These are phyloP conservation scores for Albizia julibrissin DNA, from an alignment of 306 rosid genomes.

Conservation along the genomic window DNA sequence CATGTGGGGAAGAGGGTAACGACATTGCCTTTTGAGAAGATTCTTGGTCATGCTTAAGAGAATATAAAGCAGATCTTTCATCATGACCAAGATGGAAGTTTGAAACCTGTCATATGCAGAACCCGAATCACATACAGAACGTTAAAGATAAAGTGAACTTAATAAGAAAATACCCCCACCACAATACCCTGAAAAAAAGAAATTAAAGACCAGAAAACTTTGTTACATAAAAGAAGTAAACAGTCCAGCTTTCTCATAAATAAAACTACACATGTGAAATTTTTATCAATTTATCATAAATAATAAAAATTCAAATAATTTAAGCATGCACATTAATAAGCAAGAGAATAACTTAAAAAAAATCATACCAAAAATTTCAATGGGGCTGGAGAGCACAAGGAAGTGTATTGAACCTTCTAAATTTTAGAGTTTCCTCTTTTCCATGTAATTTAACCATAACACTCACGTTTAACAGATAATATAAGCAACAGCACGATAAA, in stretches of 20 bases:
- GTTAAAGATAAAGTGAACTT: slow-evolving; percentile 17
- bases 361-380: background rate
- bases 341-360: background rate
- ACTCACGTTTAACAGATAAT: background rate
- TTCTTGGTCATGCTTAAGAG: slow-evolving; percentile 46
- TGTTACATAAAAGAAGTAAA: slow-evolving; percentile 1
- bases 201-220: background rate
- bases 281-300: background rate
- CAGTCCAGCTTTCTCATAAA: slow-evolving; percentile 3
- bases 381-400: background rate
- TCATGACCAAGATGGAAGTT: slow-evolving; percentile 46
- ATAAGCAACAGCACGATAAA: background rate
- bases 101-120: slow-evolving; percentile 35
- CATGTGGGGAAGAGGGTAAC: slow-evolving; percentile 92
- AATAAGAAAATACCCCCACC: slow-evolving; percentile 6
- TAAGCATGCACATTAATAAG: background rate
- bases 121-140: slow-evolving; percentile 27
- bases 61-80: slow-evolving; percentile 44
- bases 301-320: background rate
- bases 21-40: slow-evolving; percentile 88
- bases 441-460: background rate
- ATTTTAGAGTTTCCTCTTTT: background rate
- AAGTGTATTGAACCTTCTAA: background rate
- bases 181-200: background rate
- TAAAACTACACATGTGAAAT: background rate